Conservation (phyloP, 2,329 filamentous ascomycete genomes). For the Phialemoniopsis sp. region DNA sequence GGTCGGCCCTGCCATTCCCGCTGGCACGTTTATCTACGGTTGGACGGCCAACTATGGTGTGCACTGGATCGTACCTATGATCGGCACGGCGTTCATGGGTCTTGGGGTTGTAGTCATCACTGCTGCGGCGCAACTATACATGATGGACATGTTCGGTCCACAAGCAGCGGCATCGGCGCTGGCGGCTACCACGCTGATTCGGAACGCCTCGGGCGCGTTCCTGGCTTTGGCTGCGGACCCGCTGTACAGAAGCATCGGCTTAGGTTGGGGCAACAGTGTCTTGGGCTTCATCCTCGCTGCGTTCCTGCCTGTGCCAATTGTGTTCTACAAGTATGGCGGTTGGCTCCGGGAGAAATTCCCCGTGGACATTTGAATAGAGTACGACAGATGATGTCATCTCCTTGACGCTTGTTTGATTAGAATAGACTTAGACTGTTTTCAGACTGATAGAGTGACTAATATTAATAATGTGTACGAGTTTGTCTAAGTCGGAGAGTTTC, state of each 20-base stretch:
- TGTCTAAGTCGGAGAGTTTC: too few relatives aligned
- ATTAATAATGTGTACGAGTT: too few relatives aligned
- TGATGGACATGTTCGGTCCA: constrained; percentile 45
- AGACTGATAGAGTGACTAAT: too few relatives aligned
- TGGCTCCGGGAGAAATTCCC: constrained; percentile 18
- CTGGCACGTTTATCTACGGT: constrained; percentile 47
- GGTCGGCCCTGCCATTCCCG: constrained; percentile 34
- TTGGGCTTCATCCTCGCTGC: constrained; percentile 31
- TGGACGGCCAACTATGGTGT: constrained; percentile 41
- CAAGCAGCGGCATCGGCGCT: constrained; percentile 47
- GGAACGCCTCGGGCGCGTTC: constrained; percentile 45
- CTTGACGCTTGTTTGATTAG: too few relatives aligned
- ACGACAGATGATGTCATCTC: too few relatives aligned
- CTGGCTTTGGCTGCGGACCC: constrained; percentile 46
- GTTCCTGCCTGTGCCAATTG: constrained; percentile 28
- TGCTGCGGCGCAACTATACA: constrained; percentile 49
- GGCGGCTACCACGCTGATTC: constrained; percentile 52
- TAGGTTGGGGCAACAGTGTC: constrained; percentile 38
- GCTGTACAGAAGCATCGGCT: constrained; percentile 42
- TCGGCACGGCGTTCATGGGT: constrained; percentile 39
- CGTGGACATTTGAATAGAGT: too few relatives aligned
- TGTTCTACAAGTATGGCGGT: constrained; percentile 31
- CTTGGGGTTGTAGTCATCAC: constrained; percentile 32
- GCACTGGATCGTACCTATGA: constrained; percentile 49
- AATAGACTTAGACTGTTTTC: too few relatives aligned